These are phyloP conservation scores for Canavalia ensiformis DNA, from an alignment of 306 rosid genomes.

Conservation along the genomic window DNA sequence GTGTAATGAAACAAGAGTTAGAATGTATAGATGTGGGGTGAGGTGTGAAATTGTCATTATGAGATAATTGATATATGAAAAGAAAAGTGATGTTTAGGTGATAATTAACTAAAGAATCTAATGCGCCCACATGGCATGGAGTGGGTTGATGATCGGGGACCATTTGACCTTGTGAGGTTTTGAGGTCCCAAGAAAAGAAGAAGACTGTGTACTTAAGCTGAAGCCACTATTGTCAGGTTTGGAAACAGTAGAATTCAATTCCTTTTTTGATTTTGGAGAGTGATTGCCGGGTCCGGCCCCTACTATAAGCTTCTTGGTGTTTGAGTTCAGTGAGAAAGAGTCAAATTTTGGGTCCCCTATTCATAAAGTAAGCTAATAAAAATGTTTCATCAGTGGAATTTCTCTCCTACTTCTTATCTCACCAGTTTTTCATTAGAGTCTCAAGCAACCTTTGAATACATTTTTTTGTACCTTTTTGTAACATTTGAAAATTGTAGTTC, in stretches of 20 bases:
- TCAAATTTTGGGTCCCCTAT: constrained; percentile 56
- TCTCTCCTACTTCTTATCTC: neutral
- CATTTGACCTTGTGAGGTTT: neutral
- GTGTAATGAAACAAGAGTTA: no score
- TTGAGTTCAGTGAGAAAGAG: constrained; percentile 56
- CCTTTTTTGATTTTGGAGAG: constrained; percentile 49
- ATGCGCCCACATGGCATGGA: neutral
- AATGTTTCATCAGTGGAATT: neutral
- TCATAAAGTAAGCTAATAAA: constrained; percentile 11
- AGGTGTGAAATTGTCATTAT: no score
- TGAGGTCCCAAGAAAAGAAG: constrained; percentile 41
- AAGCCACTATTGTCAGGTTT: constrained; percentile 51
- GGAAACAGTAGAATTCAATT: constrained; percentile 15
- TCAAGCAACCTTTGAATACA: neutral
- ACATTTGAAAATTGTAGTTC: no score
- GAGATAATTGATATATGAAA: neutral
- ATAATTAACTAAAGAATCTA: neutral
- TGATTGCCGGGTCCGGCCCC: constrained; percentile 68
- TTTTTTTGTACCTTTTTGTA: no score
- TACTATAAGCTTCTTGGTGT: constrained; percentile 50
- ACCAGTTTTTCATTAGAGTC: neutral
- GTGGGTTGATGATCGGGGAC: constrained; percentile 21
- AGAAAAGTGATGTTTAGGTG: neutral
- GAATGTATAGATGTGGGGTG: no score
- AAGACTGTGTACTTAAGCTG: constrained; percentile 6